These are phyloP conservation scores for Narthecium ossifragum DNA, from an alignment of 106 monocot genomes.

Conservation along the genomic window DNA sequence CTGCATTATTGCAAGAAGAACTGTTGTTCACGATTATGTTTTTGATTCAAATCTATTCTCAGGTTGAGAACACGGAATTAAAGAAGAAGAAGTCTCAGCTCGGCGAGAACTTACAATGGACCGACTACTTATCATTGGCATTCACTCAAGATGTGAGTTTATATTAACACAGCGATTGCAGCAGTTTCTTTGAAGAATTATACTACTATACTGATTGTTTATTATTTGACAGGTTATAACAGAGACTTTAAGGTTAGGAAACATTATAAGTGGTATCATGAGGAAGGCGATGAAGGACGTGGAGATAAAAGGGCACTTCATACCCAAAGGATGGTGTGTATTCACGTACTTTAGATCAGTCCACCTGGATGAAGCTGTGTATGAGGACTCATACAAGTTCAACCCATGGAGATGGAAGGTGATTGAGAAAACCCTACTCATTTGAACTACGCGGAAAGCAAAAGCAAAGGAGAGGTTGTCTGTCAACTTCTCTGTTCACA, in stretches of 20 bases:
- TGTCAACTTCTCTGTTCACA: not conserved
- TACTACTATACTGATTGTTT: too few species aligned
- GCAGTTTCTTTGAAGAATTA: too few species aligned
- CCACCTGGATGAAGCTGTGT: conserved; percentile 63
- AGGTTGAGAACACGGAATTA: conserved; percentile 84
- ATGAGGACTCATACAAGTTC: conserved; percentile 65
- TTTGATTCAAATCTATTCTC: not conserved
- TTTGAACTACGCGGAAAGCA: not conserved
- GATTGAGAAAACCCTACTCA: not conserved
- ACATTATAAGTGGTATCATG: conserved; percentile 86
- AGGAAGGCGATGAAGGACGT: conserved; percentile 68
- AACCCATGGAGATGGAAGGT: conserved; percentile 99
- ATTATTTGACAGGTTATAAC: conserved; percentile 46
- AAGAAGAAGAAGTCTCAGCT: conserved; percentile 26
- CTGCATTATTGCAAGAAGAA: too few species aligned
- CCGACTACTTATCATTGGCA: conserved; percentile 76
- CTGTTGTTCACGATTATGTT: not conserved
- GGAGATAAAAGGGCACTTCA: conserved; percentile 74
- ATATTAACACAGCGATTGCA: too few species aligned
- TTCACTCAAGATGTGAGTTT: conserved; percentile 81
- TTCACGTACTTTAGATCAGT: conserved; percentile 85
- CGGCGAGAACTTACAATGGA: conserved; percentile 47
- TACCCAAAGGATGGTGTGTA: conserved; percentile 94
- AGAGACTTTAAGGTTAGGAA: conserved; percentile 76
- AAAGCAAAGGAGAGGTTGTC: not conserved